A percentile compares a stretch with the other conserved stretches of the same genome.
phyloP scores from a whole-genome alignment of 805 yeast species.

The Candida michaelii region DNA sequence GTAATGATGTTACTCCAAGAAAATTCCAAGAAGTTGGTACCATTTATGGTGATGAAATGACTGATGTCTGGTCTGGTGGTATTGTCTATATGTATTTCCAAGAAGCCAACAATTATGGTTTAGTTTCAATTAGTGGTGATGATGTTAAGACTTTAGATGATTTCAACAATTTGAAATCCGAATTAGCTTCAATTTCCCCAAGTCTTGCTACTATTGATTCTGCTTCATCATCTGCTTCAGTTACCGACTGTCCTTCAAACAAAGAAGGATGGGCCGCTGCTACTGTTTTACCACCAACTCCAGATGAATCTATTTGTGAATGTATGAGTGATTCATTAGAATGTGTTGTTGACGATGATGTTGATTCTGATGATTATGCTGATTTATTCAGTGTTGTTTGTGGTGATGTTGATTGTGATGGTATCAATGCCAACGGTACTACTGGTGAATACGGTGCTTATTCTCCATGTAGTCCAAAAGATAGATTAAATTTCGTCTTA shows the following conservation, averaged over 20 bases:
- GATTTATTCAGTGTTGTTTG: constrained; percentile 37
- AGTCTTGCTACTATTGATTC: constrained; percentile 20
- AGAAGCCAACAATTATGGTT: constrained; percentile 74
- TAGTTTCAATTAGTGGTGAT: constrained; percentile 52
- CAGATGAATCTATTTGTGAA: constrained; percentile 35
- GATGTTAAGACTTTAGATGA: constrained; percentile 62
- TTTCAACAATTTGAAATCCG: constrained; percentile 60
- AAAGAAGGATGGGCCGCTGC: constrained; percentile 38
- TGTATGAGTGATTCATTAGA: constrained; percentile 34
- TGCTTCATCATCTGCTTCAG: constrained; percentile 24
- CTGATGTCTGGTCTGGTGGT: constrained; percentile 88
- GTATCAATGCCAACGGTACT: constrained; percentile 38
- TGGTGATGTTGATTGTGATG: constrained; percentile 33
- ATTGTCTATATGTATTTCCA: constrained; percentile 83
- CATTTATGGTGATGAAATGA: constrained; percentile 65
- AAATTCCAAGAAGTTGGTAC: constrained; percentile 69
- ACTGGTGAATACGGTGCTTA: constrained; percentile 42
- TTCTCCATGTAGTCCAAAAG: constrained; percentile 37
- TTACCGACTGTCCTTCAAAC: constrained; percentile 37
- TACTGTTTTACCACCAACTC: constrained; percentile 44
- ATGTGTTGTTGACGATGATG: constrained; percentile 34
- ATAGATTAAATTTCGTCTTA: constrained; percentile 38
- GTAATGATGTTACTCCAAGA: constrained; percentile 71
- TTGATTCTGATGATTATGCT: constrained; percentile 31
- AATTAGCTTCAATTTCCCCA: constrained; percentile 50